Evolutionary conservation across 306 rosid genomes (phyloP), one percentile per base, ranked within the genome.

Genomic region (Acmispon strigosus): DNA sequence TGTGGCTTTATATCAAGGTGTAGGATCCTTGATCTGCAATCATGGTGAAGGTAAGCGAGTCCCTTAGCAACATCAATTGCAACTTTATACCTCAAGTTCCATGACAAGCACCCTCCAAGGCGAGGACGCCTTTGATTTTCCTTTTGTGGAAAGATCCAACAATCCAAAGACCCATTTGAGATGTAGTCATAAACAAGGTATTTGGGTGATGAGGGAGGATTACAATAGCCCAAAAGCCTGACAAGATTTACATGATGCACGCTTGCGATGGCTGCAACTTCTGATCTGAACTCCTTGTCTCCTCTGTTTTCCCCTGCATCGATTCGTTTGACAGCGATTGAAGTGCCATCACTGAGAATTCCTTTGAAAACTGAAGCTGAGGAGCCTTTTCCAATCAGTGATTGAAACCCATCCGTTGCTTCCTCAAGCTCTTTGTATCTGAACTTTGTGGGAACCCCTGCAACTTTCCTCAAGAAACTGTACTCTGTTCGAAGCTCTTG

Each of bases 301-400:
- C 96, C 85, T 44, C 80, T 27, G 32, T 27, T 81, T 13, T 79
- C 86, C 5, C 85, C 89, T 3, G 80, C 82, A 10, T 66, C 69
- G 17, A 90, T 85, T 82, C 86, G 55, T 66, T 92, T 92, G 52
- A 89, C 96, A 0, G 98, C 98, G 14, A 92, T 87, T 0, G 79
- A 61, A 42, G 96, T 89, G 7, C 96, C 94, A 53, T 92, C 94
- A 12, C 37, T 78, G 11, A 92, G 94, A 49, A 86, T 68, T 5
- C 98, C 98, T 76, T 84, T 92, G 88, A 82, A 89, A n/a, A 92
- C 98, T 0, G 91, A 79, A 53, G 87, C 96, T 1, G 98, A 92
- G 1, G 86, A 80, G 22, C 98, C 98, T 73, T 50, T 56, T 5
- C 98, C 98, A 10, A 92, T 11, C 22, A 84, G 67, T 10, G 92